A percentile compares a stretch with the other conserved stretches of the same genome.
Evolutionary conservation across 805 yeast genomes (phyloP).

Genomic region (Metschnikowia anglica): DNA sequence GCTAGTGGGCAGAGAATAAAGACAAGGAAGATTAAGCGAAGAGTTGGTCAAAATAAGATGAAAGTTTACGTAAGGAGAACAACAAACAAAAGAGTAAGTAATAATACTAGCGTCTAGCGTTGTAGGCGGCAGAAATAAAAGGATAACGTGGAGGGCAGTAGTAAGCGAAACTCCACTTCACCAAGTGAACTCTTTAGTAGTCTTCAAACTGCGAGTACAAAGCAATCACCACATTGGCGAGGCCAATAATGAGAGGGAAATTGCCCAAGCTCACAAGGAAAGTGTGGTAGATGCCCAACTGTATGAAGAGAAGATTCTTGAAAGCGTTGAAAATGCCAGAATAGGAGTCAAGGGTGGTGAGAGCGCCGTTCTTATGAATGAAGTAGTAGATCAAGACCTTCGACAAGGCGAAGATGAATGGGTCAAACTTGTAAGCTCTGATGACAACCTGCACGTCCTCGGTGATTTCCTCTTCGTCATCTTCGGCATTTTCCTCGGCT

Average conservation of each 20-base stretch:
- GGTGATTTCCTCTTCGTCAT: constrained; percentile 3
- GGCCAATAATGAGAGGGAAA: constrained; percentile 47
- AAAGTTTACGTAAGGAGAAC: constrained; percentile 5
- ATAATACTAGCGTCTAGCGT: constrained; percentile 12
- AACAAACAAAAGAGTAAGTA: constrained; percentile 3
- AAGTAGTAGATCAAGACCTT: constrained; percentile 41
- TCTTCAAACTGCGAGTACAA: constrained; percentile 53
- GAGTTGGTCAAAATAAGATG: constrained; percentile 2
- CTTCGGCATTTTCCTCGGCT: constrained; percentile 12
- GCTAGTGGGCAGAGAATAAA: background rate
- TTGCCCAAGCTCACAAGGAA: constrained; percentile 42
- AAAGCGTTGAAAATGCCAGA: constrained; percentile 29
- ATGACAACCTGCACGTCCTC: constrained; percentile 14
- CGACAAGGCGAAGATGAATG: constrained; percentile 50
- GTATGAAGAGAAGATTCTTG: constrained; percentile 32
- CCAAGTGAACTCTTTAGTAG: constrained; percentile 23
- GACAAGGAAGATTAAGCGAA: constrained; percentile 1
- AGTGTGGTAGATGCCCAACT: constrained; percentile 40
- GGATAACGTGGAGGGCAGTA: background rate
- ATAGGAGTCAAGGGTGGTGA: constrained; percentile 27
- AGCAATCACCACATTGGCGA: constrained; percentile 47
- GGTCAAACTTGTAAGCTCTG: constrained; percentile 49
- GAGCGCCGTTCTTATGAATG: constrained; percentile 34
- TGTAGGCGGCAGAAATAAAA: constrained; percentile 11
- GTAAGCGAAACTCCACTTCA: background rate